Percentiles rank a stretch among this genome's conserved stretches.
These are phyloP conservation scores for Colletotrichum sp. DNA, from an alignment of 2,329 filamentous ascomycete genomes.

Conservation along the genomic window DNA sequence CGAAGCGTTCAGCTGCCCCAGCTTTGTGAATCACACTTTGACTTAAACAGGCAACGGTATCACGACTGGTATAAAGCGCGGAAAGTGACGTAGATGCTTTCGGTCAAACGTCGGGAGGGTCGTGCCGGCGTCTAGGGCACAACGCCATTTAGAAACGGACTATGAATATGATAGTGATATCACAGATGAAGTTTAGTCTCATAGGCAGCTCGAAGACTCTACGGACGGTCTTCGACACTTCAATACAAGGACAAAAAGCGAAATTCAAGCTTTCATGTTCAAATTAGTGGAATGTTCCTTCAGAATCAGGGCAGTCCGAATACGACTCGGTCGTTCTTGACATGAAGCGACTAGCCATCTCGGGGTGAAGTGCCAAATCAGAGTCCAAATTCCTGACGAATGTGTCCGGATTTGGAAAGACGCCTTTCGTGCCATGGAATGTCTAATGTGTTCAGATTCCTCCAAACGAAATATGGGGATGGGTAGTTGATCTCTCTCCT, in stretches of 20 bases:
- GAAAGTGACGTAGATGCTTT: not conserved
- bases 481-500: not conserved
- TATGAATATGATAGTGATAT: not conserved
- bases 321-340: not conserved
- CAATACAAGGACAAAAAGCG: not conserved
- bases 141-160: not conserved
- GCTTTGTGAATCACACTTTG: not conserved
- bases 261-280: not conserved
- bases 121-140: accelerated
- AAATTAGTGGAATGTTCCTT: not conserved
- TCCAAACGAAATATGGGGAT: not conserved
- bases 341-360: not conserved
- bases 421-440: not conserved
- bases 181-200: accelerated
- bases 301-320: not conserved
- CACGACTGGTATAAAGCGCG: not conserved
- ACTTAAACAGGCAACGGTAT: not conserved
- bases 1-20: not conserved
- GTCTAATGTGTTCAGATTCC: not conserved
- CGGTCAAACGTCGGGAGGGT: not conserved
- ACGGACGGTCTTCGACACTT: not conserved
- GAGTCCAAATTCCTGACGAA: not conserved
- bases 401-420: not conserved
- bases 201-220: not conserved
- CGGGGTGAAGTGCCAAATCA: not conserved